A percentile compares a stretch with the other conserved stretches of the same genome.
Conservation (phyloP, 495 filamentous ascomycete species). For the Penicillium robsamsonii region DNA sequence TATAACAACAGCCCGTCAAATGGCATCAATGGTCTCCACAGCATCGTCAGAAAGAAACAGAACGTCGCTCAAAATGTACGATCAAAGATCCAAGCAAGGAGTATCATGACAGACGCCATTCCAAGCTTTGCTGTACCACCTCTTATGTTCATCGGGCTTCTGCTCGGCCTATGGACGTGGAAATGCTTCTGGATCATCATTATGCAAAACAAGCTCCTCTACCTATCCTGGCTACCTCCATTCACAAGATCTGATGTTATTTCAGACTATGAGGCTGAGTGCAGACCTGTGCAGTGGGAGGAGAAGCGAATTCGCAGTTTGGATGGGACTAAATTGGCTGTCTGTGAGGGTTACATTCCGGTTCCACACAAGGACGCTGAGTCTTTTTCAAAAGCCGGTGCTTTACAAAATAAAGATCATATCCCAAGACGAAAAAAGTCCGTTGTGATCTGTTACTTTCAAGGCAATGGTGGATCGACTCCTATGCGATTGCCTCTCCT, state of each 20-base stretch:
- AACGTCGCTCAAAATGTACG: not conserved
- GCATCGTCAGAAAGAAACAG: not conserved
- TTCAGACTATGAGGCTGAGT: conserved; percentile 55
- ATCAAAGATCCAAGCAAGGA: not conserved
- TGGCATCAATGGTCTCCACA: not conserved
- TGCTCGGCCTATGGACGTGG: conserved; percentile 68
- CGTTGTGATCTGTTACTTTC: conserved; percentile 40
- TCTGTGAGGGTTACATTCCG: conserved; percentile 49
- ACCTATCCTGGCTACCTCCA: conserved; percentile 72
- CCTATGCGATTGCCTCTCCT: conserved; percentile 69
- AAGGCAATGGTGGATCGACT: conserved; percentile 43
- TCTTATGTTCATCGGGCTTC: conserved; percentile 61
- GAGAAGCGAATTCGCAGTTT: conserved; percentile 51
- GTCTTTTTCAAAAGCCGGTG: not conserved
- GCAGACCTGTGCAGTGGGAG: conserved; percentile 60
- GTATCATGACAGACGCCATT: conserved; percentile 31
- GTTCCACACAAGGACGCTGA: not conserved
- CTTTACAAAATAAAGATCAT: not conserved
- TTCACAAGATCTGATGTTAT: conserved; percentile 54
- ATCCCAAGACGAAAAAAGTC: conserved; percentile 13
- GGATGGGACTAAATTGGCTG: conserved; percentile 61
- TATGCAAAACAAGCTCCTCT: conserved; percentile 83
- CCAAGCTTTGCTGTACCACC: conserved; percentile 61
- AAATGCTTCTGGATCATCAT: conserved; percentile 79
- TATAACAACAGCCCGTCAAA: not conserved